Evolutionary conservation across 768 basidiomycete species (phyloP), one percentile per base, ranked within the genome.

Genomic region (Neoboletus magnificus): DNA sequence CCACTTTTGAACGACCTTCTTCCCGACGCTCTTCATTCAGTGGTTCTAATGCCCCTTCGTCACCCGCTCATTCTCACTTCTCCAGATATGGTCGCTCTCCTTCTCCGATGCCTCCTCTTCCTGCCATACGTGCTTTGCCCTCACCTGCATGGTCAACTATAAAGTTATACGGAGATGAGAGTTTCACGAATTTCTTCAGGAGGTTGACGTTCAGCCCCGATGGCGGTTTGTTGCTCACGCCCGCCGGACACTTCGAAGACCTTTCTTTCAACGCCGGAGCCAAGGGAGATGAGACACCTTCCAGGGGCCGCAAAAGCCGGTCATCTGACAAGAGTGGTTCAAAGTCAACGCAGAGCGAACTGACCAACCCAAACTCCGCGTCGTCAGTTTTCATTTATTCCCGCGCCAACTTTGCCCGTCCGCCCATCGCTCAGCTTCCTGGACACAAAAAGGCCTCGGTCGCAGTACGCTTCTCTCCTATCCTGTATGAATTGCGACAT

Each of bases 161-260:
- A 55, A 87, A 87, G 66, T 76, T 99, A 15, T 99, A 98, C 65
- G 93, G 95, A 44, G 96, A 98, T 71, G 95, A 98, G 71, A 91
- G 86, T 62, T 92, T 84, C 65, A 93, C 93, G 5, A 93, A 95
- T 63, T 99, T 98, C 76, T 99, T 98, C 79, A 78, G 97, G 29
- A 82, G 97, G 35, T 76, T 99, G 57, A 87, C 89, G 12, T 99
- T 98, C 74, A 93, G 92, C 52, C 92, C 96, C 2, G 97, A 99
- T 68, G 97, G 97, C 0, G 91, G 87, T 11, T 77, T 99, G 35
- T 79, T 99, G 43, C 76, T 98, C 61, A 98, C 97, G 0, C 97
- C 97, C 0, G 96, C 97, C 1, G 97, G 97, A 1, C 91, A 96
- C 67, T 98, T 97, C 64, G 95, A 98, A 68, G 96, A 98, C 70